Percentiles rank a stretch among this genome's conserved stretches.
These are phyloP conservation scores for Pseudozyma thailandica DNA, from an alignment of 1,284 basidiomycete species.

Conservation along the genomic window DNA sequence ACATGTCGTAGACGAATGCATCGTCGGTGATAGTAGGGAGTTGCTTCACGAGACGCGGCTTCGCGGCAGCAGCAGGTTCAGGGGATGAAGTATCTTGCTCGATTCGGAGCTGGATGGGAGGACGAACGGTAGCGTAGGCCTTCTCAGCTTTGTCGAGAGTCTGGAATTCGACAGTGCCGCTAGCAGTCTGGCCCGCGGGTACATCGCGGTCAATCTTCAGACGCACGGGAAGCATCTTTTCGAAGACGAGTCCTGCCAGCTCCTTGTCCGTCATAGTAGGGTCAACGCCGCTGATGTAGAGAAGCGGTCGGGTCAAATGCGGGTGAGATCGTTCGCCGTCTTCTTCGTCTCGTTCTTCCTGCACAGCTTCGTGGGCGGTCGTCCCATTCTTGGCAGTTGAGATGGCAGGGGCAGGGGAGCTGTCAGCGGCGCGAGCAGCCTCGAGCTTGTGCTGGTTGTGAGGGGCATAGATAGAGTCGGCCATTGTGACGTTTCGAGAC, in stretches of 20 bases:
- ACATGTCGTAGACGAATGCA: constrained; percentile 55
- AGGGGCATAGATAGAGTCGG: constrained; percentile 58
- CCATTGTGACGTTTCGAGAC: constrained; percentile 24
- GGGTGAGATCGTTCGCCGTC: constrained; percentile 39
- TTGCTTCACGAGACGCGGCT: constrained; percentile 60
- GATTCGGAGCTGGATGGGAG: constrained; percentile 45
- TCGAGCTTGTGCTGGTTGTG: constrained; percentile 48
- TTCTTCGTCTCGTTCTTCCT: constrained; percentile 10
- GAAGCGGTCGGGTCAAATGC: constrained; percentile 45
- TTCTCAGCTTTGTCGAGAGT: constrained; percentile 59
- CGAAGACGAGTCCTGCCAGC: constrained; percentile 50
- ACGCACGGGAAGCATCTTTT: constrained; percentile 50
- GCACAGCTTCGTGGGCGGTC: neutral
- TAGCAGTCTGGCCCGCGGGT: constrained; percentile 23
- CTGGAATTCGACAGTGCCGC: constrained; percentile 62
- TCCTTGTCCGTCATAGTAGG: constrained; percentile 51
- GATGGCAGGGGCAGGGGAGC: neutral
- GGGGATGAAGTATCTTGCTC: constrained; percentile 10
- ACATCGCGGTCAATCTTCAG: constrained; percentile 53
- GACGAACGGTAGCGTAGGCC: constrained; percentile 55
- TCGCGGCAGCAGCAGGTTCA: constrained; percentile 46
- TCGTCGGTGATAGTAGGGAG: constrained; percentile 53
- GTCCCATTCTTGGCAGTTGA: constrained; percentile 4
- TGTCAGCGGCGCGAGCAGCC: constrained; percentile 24
- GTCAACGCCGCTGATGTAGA: constrained; percentile 54